A percentile compares a stretch with the other conserved stretches of the same genome.
phyloP scores from a whole-genome alignment of 805 yeast genomes.

The Cyberlindnera americana region DNA sequence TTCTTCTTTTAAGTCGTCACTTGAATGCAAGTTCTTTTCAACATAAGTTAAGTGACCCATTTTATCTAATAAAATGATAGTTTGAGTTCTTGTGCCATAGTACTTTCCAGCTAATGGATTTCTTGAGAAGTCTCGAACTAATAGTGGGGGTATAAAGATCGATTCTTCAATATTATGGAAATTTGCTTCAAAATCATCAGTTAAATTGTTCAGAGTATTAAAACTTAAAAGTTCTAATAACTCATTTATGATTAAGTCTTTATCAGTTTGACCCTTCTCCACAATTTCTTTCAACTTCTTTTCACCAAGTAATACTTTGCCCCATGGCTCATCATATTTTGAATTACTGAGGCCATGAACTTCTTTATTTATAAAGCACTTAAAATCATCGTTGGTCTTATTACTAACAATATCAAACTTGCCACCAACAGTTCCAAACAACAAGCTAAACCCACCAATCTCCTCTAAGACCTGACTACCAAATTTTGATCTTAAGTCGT shows the following conservation, averaged over 20 bases:
- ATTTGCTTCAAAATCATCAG: constrained; percentile 30
- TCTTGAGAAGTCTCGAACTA: constrained; percentile 30
- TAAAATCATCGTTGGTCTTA: constrained; percentile 29
- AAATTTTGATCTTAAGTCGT: constrained; percentile 17
- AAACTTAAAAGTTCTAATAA: constrained; percentile 56
- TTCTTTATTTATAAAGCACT: constrained; percentile 26
- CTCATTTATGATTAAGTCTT: constrained; percentile 42
- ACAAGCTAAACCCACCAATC: constrained; percentile 32
- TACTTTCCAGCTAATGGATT: constrained; percentile 44
- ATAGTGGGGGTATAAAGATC: constrained; percentile 71
- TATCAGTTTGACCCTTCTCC: constrained; percentile 22
- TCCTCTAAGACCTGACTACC: constrained; percentile 21
- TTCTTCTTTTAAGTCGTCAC: constrained; percentile 34
- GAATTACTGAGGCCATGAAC: constrained; percentile 69
- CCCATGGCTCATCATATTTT: constrained; percentile 67
- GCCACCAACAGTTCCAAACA: constrained; percentile 34
- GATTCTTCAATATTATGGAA: constrained; percentile 49
- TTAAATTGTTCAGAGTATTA: constrained; percentile 32
- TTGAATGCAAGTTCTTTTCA: constrained; percentile 58
- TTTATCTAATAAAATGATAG: constrained; percentile 59
- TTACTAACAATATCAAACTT: constrained; percentile 30
- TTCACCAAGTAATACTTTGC: constrained; percentile 59
- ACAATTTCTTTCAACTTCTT: constrained; percentile 36
- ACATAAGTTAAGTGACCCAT: constrained; percentile 50
- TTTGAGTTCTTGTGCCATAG: constrained; percentile 89